Conservation (phyloP, 169 alveolate species). For the Ichthyophthirius multifiliis region DNA sequence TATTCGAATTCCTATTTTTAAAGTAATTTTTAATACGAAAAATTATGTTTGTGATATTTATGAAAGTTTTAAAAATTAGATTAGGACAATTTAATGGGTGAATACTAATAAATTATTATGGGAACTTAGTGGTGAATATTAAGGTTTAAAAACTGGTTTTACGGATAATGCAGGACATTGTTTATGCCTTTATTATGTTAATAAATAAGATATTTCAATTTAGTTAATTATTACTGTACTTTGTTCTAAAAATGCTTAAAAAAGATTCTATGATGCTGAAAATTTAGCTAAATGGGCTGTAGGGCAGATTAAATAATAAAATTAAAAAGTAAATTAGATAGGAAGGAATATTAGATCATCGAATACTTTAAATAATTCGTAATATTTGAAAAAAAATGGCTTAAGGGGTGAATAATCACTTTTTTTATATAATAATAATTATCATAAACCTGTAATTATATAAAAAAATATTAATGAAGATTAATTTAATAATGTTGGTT, state of each 20-base stretch:
- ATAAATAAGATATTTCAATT: not conserved
- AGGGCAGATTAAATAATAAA: not conserved
- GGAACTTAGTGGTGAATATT: not conserved
- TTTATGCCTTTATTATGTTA: not conserved
- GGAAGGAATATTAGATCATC: no score
- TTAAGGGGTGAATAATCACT: no score
- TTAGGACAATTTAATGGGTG: slow-evolving; percentile 1
- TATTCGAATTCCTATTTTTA: not conserved
- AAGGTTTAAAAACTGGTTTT: slow-evolving; percentile 1
- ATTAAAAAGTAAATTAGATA: no score
- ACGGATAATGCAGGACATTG: slow-evolving; percentile 21
- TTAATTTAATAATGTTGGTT: no score
- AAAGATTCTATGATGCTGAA: not conserved
- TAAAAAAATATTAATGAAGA: no score
- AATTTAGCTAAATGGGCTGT: not conserved
- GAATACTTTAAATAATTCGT: no score
- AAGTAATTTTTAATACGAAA: not conserved
- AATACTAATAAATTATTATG: slow-evolving; percentile 12
- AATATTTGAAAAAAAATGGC: no score
- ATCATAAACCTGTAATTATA: no score
- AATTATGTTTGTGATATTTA: not conserved
- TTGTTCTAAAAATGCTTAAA: not conserved
- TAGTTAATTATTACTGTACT: not conserved
- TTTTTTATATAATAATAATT: no score
- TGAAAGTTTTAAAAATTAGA: not conserved